phyloP scores from a whole-genome alignment of 2,329 filamentous ascomycete genomes.

The Hyphodiscus sp. region DNA sequence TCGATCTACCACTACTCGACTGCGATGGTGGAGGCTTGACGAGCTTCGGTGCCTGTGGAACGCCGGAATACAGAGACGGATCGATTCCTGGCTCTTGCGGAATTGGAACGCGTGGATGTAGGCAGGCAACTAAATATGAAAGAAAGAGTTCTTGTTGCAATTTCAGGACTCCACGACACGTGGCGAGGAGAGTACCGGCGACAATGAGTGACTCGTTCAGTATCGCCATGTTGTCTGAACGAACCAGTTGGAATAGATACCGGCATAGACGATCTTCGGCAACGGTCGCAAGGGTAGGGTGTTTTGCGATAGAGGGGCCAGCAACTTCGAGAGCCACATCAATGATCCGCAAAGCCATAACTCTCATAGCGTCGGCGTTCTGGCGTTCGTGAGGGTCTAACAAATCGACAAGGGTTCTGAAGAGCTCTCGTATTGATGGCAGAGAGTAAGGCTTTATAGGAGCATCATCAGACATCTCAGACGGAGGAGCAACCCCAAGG shows the following conservation, averaged over 20 bases:
- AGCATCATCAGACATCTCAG: slow-evolving; percentile 32
- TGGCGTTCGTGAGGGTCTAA: slow-evolving; percentile 88
- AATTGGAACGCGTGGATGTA: slow-evolving; percentile 92
- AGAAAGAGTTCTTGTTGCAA: slow-evolving; percentile 94
- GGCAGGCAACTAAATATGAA: slow-evolving; percentile 86
- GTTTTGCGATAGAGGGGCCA: slow-evolving; percentile 87
- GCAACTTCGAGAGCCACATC: slow-evolving; percentile 96
- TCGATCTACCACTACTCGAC: slow-evolving; percentile 71
- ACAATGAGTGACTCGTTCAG: slow-evolving; percentile 90
- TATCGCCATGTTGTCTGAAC: slow-evolving; percentile 93
- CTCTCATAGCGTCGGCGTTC: slow-evolving; percentile 89
- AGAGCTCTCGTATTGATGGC: slow-evolving; percentile 89
- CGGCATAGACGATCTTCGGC: slow-evolving; percentile 91
- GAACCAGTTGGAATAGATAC: slow-evolving; percentile 90
- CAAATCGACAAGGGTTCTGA: slow-evolving; percentile 87
- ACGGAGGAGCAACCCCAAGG: slow-evolving; percentile 22
- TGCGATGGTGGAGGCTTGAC: slow-evolving; percentile 74
- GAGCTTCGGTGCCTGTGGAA: slow-evolving; percentile 83
- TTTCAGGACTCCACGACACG: slow-evolving; percentile 84
- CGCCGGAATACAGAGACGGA: slow-evolving; percentile 83
- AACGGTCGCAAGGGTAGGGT: slow-evolving; percentile 78
- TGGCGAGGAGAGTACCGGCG: slow-evolving; percentile 82
- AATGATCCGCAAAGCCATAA: slow-evolving; percentile 95
- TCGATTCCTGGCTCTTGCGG: slow-evolving; percentile 86
- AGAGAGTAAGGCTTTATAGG: slow-evolving; percentile 84